Evolutionary conservation across 306 rosid genomes (phyloP).

Genomic region (Hippophae rhamnoides): DNA sequence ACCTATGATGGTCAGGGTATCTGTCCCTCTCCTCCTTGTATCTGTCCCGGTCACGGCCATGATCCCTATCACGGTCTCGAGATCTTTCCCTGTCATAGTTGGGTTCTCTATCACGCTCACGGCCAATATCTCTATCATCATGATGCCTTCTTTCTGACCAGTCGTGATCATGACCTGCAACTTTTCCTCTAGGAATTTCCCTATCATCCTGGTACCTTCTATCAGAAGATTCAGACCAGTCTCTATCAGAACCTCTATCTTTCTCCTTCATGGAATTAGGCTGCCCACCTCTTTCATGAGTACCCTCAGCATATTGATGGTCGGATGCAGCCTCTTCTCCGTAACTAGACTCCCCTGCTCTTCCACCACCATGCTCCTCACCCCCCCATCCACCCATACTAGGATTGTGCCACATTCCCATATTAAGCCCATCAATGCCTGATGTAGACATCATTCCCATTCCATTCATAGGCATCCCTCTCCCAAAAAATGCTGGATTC

Average conservation of each 20-base stretch:
- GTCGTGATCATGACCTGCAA: conserved; percentile 52
- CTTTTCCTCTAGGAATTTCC: conserved; percentile 61
- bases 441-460: conserved; percentile 95
- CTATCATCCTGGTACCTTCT: conserved; percentile 67
- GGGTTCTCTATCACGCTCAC: conserved; percentile 56
- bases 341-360: conserved; percentile 85
- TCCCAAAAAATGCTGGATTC: conserved; percentile 92
- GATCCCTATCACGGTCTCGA: conserved; percentile 56
- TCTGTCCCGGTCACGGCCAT: conserved; percentile 71
- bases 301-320: conserved; percentile 79
- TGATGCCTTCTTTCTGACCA: conserved; percentile 71
- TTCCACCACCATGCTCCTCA: conserved; percentile 81
- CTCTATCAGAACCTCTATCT: conserved; percentile 90
- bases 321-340: conserved; percentile 98
- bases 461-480: conserved; percentile 94
- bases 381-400: conserved; percentile 91
- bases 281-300: conserved; percentile 85
- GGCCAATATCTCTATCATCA: conserved; percentile 59
- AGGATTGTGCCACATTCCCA: conserved; percentile 98
- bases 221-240: conserved; percentile 91
- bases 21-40: conserved; percentile 77
- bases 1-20: conserved; percentile 79
- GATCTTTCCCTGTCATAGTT: conserved; percentile 45
- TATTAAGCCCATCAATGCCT: conserved; percentile 82
- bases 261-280: conserved; percentile 71